These are phyloP conservation scores for Dalbergia oliveri DNA, from an alignment of 306 rosid genomes.

Conservation along the genomic window DNA sequence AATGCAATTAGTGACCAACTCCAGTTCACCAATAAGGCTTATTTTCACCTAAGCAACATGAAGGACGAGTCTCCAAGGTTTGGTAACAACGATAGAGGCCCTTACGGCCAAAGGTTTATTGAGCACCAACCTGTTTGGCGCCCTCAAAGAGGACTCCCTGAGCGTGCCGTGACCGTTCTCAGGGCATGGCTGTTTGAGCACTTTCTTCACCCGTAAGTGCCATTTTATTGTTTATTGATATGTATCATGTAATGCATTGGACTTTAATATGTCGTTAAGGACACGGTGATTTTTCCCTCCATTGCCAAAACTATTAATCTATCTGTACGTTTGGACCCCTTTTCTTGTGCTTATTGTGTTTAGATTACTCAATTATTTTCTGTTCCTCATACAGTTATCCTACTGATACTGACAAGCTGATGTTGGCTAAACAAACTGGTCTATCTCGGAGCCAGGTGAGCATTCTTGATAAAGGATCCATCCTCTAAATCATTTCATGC, in stretches of 20 bases:
- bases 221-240: background rate
- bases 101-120: conserved; percentile 59
- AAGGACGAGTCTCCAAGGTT: conserved; percentile 59
- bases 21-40: conserved; percentile 60
- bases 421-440: conserved; percentile 95
- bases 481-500: background rate
- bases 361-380: background rate
- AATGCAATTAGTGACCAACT: conserved; percentile 79
- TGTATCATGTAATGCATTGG: background rate
- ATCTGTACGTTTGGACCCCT: background rate
- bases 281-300: background rate
- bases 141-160: conserved; percentile 95
- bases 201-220: conserved; percentile 90
- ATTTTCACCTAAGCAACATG: conserved; percentile 44
- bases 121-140: conserved; percentile 91
- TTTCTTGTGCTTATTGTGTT: conserved; percentile 4
- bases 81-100: conserved; percentile 50
- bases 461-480: background rate
- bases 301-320: background rate
- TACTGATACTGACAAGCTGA: conserved; percentile 81
- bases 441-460: conserved; percentile 90
- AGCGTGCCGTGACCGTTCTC: conserved; percentile 80
- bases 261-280: background rate
- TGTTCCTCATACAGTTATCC: conserved; percentile 69
- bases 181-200: conserved; percentile 93